Evolutionary conservation across 2,329 filamentous ascomycete genomes (phyloP).

Genomic region (Cladosporium colombiae): DNA sequence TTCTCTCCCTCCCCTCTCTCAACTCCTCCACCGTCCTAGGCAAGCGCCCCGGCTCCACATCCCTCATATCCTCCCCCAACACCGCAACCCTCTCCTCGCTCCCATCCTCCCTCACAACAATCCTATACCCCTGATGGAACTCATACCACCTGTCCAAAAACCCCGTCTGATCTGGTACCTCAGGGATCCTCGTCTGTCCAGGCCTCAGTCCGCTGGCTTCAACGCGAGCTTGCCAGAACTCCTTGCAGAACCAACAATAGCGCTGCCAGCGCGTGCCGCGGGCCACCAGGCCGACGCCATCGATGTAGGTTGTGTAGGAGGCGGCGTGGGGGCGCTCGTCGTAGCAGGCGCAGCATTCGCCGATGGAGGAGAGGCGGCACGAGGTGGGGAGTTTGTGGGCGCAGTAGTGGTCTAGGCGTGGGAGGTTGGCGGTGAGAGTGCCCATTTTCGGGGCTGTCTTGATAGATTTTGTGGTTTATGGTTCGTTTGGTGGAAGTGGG

Average conservation of each 20-base stretch:
- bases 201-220: constrained; percentile 45
- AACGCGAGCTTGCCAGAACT: constrained; percentile 52
- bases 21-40: constrained; percentile 51
- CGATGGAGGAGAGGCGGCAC: constrained; percentile 35
- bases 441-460: constrained; percentile 27
- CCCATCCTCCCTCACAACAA: constrained; percentile 44
- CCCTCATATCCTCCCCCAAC: constrained; percentile 48
- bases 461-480: no score
- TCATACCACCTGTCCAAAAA: constrained; percentile 53
- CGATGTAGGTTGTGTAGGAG: constrained; percentile 50
- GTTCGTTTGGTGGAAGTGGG: no score
- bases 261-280: constrained; percentile 52
- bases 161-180: constrained; percentile 48
- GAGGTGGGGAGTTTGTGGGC: constrained; percentile 36
- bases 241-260: constrained; percentile 56
- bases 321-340: constrained; percentile 42
- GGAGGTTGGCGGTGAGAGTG: constrained; percentile 30
- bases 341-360: constrained; percentile 35
- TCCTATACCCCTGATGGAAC: constrained; percentile 50
- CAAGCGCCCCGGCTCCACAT: constrained; percentile 50
- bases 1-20: constrained; percentile 37
- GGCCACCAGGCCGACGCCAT: constrained; percentile 52
- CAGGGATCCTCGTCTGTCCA: constrained; percentile 48
- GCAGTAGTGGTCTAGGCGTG: constrained; percentile 31
- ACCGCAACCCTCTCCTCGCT: constrained; percentile 48